Conservation (phyloP, 179 eudicot genomes). For the Vitellaria paradoxa region DNA sequence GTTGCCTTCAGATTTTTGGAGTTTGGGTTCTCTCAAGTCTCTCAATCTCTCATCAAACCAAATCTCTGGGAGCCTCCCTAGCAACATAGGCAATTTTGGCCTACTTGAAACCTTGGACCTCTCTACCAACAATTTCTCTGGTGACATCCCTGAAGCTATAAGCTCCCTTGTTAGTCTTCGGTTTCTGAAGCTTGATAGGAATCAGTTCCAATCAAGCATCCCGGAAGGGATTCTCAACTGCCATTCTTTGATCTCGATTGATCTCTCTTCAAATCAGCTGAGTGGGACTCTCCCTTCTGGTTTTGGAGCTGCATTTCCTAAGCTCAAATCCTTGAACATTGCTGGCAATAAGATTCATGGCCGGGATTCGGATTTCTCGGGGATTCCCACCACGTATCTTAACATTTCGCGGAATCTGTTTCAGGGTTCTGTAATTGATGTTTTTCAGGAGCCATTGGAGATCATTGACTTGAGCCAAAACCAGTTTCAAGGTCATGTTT, state of each 20-base stretch:
- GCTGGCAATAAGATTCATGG: slow-evolving; percentile 45
- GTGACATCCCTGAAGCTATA: slow-evolving; percentile 42
- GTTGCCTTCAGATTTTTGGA: slow-evolving; percentile 66
- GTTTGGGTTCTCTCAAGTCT: slow-evolving; percentile 42
- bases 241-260: slow-evolving; percentile 37
- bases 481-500: slow-evolving; percentile 57
- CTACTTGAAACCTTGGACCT: slow-evolving; percentile 46
- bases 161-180: slow-evolving; percentile 38
- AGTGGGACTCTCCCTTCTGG: slow-evolving; percentile 46
- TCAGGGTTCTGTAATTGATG: slow-evolving; percentile 47
- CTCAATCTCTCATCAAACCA: slow-evolving; percentile 51
- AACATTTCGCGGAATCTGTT: slow-evolving; percentile 51
- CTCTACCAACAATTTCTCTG: slow-evolving; percentile 45
- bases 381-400: slow-evolving; percentile 28
- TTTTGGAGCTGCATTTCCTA: slow-evolving; percentile 44
- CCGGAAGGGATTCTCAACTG: slow-evolving; percentile 44
- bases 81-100: slow-evolving; percentile 57
- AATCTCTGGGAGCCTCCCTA: slow-evolving; percentile 39
- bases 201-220: slow-evolving; percentile 38
- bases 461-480: slow-evolving; percentile 61
- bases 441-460: slow-evolving; percentile 47
- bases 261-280: slow-evolving; percentile 45
- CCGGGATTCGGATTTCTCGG: slow-evolving; percentile 39
- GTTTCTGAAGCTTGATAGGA: slow-evolving; percentile 35
- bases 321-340: slow-evolving; percentile 42